These are phyloP conservation scores for Glycyrrhiza uralensis DNA, from an alignment of 306 rosid species.

Conservation along the genomic window DNA sequence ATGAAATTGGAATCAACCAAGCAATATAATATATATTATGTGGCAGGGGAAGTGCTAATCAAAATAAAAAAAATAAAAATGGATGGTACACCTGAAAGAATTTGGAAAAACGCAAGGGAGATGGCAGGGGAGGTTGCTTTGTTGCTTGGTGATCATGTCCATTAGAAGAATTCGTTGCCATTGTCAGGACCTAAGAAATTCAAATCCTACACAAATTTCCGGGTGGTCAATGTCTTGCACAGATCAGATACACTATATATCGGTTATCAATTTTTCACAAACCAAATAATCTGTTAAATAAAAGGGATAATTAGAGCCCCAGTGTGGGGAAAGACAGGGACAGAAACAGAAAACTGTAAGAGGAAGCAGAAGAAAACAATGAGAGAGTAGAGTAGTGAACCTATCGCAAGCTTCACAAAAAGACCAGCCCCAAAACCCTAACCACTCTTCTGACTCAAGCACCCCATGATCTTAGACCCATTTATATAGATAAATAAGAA, in stretches of 20 bases:
- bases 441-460: conserved; percentile 23
- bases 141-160: conserved; percentile 47
- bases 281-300: not conserved
- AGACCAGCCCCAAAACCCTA: conserved; percentile 36
- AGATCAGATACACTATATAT: not conserved
- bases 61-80: not conserved
- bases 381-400: conserved; percentile 4
- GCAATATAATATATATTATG: not conserved
- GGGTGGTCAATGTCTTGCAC: not conserved
- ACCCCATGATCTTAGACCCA: conserved; percentile 18
- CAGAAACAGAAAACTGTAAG: not conserved
- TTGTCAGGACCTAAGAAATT: conserved; percentile 23
- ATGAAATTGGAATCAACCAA: not conserved
- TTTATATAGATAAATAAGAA: conserved; percentile 33
- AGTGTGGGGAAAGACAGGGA: not conserved
- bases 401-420: conserved; percentile 18
- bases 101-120: conserved; percentile 71
- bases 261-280: not conserved
- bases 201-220: conserved; percentile 18
- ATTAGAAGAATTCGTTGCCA: conserved; percentile 53
- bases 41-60: not conserved
- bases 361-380: not conserved
- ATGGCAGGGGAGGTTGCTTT: conserved; percentile 63
- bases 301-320: not conserved
- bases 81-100: conserved; percentile 52